These are phyloP conservation scores for Cyphellophora europaea DNA, from an alignment of 2,329 filamentous ascomycete species.

Conservation along the genomic window DNA sequence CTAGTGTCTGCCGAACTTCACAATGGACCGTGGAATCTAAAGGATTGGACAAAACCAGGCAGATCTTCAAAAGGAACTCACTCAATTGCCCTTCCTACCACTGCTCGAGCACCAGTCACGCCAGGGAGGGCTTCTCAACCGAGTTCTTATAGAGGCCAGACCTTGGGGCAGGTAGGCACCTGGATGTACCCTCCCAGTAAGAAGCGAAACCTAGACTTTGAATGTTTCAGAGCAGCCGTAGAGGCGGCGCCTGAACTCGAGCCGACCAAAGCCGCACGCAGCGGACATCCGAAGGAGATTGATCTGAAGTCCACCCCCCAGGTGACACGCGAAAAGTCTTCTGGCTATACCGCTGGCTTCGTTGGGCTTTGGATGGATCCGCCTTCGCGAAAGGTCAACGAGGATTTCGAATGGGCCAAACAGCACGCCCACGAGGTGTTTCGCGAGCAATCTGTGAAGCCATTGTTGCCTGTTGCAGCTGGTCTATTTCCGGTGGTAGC, in stretches of 20 bases:
- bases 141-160: no score
- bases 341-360: neutral
- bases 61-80: no score
- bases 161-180: neutral
- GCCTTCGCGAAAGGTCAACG: neutral
- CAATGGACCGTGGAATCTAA: no score
- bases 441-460: neutral
- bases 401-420: neutral
- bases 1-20: neutral
- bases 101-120: no score
- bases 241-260: neutral
- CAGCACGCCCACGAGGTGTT: neutral
- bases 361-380: neutral
- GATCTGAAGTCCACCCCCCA: no score
- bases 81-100: no score
- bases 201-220: neutral
- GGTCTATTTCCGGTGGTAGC: neutral
- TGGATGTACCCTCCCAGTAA: neutral
- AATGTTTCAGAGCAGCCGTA: neutral
- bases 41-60: no score
- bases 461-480: neutral
- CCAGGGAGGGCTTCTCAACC: no score
- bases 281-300: no score
- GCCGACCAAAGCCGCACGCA: no score
- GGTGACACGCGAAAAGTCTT: no score